Percentiles rank a stretch among this genome's conserved stretches.
Evolutionary conservation across 2,329 filamentous ascomycete species (phyloP).

Genomic region (Neonectria coccinea): DNA sequence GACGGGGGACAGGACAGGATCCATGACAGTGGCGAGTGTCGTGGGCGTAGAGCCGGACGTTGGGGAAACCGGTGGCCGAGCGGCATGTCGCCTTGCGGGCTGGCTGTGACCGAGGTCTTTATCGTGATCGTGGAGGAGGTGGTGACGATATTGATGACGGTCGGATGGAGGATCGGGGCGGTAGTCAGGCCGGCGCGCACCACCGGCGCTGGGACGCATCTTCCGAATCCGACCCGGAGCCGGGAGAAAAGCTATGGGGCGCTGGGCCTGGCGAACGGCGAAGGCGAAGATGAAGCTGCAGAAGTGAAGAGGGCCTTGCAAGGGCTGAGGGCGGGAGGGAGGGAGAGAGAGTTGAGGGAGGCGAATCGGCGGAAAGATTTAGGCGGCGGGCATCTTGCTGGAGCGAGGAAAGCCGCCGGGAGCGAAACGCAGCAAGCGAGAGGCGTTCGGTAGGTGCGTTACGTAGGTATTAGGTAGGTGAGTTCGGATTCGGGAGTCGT

Average conservation of each 20-base stretch:
- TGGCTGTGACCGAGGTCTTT: slow-evolving; percentile 27
- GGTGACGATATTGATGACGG: slow-evolving; percentile 30
- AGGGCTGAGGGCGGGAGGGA: slow-evolving; percentile 6
- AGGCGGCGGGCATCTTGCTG: slow-evolving; percentile 32
- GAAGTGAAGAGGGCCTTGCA: slow-evolving; percentile 10
- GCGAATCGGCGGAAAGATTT: slow-evolving; percentile 21
- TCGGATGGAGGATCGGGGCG: slow-evolving; percentile 23
- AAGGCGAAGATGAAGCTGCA: neutral
- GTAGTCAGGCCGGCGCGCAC: slow-evolving; percentile 37
- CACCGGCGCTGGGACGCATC: slow-evolving; percentile 43
- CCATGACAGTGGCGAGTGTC: slow-evolving; percentile 33
- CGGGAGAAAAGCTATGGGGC: neutral
- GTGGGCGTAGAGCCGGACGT: slow-evolving; percentile 36
- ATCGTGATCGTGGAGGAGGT: slow-evolving; percentile 32
- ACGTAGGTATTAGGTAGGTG: slow-evolving; percentile 20
- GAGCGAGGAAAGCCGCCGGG: slow-evolving; percentile 22
- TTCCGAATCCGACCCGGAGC: slow-evolving; percentile 27
- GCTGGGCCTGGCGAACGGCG: neutral
- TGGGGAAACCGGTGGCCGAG: slow-evolving; percentile 32
- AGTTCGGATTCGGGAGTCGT: slow-evolving; percentile 20
- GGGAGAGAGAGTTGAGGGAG: slow-evolving; percentile 13
- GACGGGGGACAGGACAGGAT: slow-evolving; percentile 17
- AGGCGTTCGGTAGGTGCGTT: slow-evolving; percentile 18
- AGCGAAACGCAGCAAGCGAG: slow-evolving; percentile 33
- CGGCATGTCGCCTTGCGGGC: slow-evolving; percentile 40